Percentiles rank a stretch among this genome's conserved stretches.
These are phyloP conservation scores for Athelia sp. DNA, from an alignment of 1,284 basidiomycete genomes.

Conservation along the genomic window DNA sequence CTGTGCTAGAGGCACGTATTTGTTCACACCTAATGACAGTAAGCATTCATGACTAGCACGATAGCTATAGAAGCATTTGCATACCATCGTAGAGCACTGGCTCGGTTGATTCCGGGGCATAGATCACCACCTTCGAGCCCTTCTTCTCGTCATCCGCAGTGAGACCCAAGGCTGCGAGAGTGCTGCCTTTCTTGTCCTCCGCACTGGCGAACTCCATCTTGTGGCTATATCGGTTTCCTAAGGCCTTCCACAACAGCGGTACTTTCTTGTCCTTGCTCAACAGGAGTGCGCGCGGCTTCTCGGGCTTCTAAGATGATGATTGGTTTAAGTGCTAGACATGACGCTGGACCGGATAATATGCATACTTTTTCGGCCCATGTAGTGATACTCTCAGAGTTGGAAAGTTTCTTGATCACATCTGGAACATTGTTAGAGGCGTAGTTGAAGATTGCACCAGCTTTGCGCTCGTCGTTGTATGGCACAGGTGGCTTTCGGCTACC, in stretches of 20 bases:
- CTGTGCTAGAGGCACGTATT: slow-evolving; percentile 59
- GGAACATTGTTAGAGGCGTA: slow-evolving; percentile 78
- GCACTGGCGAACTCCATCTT: slow-evolving; percentile 66
- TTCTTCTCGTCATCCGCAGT: slow-evolving; percentile 48
- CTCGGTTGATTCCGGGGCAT: slow-evolving; percentile 49
- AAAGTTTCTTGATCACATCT: slow-evolving; percentile 58
- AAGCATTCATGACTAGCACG: too few species aligned
- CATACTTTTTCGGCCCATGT: slow-evolving; percentile 61
- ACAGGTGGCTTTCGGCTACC: slow-evolving; percentile 63
- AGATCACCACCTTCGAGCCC: slow-evolving; percentile 61
- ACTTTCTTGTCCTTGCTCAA: slow-evolving; percentile 74
- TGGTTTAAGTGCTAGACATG: too few species aligned
- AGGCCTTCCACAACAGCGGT: slow-evolving; percentile 82
- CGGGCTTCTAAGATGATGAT: slow-evolving; percentile 25
- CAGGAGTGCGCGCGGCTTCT: slow-evolving; percentile 66
- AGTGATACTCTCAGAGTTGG: slow-evolving; percentile 51
- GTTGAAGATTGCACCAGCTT: slow-evolving; percentile 69
- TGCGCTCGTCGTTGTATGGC: slow-evolving; percentile 71
- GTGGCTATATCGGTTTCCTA: slow-evolving; percentile 70
- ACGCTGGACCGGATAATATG: slow-evolving; percentile 5
- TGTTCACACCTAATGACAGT: slow-evolving; percentile 56
- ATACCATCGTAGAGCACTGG: slow-evolving; percentile 59
- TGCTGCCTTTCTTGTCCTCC: slow-evolving; percentile 61
- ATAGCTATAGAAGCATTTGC: slow-evolving; percentile 5
- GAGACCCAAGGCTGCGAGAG: slow-evolving; percentile 51